phyloP scores from a whole-genome alignment of 371 early-diverging fungal species.

The Zopfochytrium polystomum region DNA sequence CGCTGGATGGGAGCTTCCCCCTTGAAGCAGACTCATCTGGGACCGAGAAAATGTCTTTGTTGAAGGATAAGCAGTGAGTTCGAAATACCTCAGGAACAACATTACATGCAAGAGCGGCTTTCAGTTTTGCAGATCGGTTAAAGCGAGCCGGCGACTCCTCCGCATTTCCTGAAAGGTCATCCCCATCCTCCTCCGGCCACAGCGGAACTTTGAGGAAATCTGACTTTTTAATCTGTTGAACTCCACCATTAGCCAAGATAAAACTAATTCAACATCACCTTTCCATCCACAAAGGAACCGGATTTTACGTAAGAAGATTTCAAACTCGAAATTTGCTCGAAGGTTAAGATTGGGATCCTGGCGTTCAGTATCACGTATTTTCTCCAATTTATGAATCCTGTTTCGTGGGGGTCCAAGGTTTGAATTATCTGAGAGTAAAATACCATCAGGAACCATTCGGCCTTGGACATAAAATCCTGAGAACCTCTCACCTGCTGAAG shows the following conservation, averaged over 20 bases:
- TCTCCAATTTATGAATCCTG: constrained; percentile 55
- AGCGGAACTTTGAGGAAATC: constrained; percentile 39
- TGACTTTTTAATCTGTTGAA: constrained; percentile 20
- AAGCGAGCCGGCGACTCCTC: constrained; percentile 29
- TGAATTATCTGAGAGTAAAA: constrained; percentile 23
- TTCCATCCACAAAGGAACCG: constrained; percentile 28
- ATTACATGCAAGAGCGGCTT: constrained; percentile 42
- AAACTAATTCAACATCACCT: constrained; percentile 16
- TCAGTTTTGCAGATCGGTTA: constrained; percentile 43
- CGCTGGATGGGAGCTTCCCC: background rate
- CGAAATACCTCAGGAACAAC: background rate
- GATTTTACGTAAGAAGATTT: constrained; percentile 16
- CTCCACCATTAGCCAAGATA: background rate
- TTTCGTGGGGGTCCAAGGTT: constrained; percentile 51
- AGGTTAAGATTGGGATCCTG: constrained; percentile 40
- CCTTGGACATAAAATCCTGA: no score
- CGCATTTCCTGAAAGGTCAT: constrained; percentile 3
- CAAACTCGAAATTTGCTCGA: constrained; percentile 28
- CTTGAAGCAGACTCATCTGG: no score
- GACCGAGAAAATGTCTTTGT: constrained; percentile 20
- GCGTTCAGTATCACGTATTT: constrained; percentile 42
- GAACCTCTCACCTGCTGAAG: constrained; percentile 38
- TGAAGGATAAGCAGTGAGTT: background rate
- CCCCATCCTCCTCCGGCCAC: constrained; percentile 47
- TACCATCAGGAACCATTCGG: no score